Conservation (phyloP, 805 yeast genomes). For the Saccharomycopsis sp. region DNA sequence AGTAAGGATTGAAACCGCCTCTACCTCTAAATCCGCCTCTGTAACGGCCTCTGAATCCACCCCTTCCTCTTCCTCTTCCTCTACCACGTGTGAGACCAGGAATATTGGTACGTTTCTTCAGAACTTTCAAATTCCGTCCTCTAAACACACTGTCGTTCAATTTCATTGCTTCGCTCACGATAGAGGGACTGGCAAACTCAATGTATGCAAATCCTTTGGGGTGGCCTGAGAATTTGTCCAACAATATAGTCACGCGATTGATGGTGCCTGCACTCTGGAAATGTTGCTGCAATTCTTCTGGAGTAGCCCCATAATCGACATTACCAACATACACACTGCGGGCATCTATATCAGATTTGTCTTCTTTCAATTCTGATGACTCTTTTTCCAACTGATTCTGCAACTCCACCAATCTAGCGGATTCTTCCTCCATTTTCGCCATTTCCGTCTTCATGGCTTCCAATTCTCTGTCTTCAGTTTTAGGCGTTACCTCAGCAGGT, state of each 20-base stretch:
- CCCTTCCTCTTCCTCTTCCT: conserved; percentile 31
- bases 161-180: conserved; percentile 57
- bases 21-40: conserved; percentile 23
- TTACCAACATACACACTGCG: conserved; percentile 51
- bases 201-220: conserved; percentile 87
- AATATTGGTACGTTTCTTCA: conserved; percentile 72
- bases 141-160: conserved; percentile 60
- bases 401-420: conserved; percentile 52
- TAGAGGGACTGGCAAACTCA: conserved; percentile 66
- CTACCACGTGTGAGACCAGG: conserved; percentile 50
- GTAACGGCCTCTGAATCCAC: conserved; percentile 30
- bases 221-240: conserved; percentile 67
- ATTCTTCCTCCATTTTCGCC: conserved; percentile 53
- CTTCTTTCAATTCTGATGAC: conserved; percentile 29
- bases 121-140: conserved; percentile 67
- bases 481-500: background rate
- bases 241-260: conserved; percentile 70
- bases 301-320: conserved; percentile 42
- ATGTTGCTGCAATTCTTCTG: conserved; percentile 42
- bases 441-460: conserved; percentile 35
- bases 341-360: conserved; percentile 35
- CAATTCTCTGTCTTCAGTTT: conserved; percentile 14
- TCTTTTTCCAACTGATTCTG: conserved; percentile 43
- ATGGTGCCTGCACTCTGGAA: conserved; percentile 38
- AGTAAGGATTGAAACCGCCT: conserved; percentile 21